These are phyloP conservation scores for Epichloe gansuensis DNA, from an alignment of 2,329 filamentous ascomycete species.

Conservation along the genomic window DNA sequence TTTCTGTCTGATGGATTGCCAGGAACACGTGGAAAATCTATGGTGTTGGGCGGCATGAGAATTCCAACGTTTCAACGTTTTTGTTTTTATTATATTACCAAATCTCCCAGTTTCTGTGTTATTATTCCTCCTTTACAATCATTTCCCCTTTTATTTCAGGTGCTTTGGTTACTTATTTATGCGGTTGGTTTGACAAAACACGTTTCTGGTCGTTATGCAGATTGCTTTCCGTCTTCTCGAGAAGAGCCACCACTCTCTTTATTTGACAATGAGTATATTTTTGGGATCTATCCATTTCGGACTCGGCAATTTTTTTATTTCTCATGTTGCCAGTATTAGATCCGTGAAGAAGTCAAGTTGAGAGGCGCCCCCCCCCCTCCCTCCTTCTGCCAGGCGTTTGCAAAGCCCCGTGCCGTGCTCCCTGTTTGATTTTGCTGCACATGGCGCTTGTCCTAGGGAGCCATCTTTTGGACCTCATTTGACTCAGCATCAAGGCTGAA, in stretches of 20 bases:
- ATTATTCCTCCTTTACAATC: background rate
- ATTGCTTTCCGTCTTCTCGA: constrained; percentile 21
- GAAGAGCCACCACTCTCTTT: constrained; percentile 16
- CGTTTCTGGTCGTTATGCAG: constrained; percentile 12
- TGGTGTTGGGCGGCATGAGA: background rate
- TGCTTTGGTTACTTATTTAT: background rate
- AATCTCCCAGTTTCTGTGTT: too few species aligned
- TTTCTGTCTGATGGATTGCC: background rate
- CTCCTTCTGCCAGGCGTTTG: background rate
- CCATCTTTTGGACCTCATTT: background rate
- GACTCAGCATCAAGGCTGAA: background rate
- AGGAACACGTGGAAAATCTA: background rate
- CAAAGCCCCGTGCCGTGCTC: background rate
- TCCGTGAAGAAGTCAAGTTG: too few species aligned
- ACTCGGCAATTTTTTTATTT: background rate
- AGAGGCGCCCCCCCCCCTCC: too few species aligned
- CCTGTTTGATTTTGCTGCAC: background rate
- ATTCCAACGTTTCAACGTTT: background rate
- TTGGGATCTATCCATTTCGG: background rate
- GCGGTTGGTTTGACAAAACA: background rate
- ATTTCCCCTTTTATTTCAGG: background rate
- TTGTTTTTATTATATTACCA: background rate
- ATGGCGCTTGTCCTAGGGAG: background rate
- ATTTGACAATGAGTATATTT: constrained; percentile 1
- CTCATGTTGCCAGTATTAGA: too few species aligned